Evolutionary conservation across 176 grass and related monocot genomes (phyloP), one percentile per base, ranked within the genome.

Genomic region (Canna indica): DNA sequence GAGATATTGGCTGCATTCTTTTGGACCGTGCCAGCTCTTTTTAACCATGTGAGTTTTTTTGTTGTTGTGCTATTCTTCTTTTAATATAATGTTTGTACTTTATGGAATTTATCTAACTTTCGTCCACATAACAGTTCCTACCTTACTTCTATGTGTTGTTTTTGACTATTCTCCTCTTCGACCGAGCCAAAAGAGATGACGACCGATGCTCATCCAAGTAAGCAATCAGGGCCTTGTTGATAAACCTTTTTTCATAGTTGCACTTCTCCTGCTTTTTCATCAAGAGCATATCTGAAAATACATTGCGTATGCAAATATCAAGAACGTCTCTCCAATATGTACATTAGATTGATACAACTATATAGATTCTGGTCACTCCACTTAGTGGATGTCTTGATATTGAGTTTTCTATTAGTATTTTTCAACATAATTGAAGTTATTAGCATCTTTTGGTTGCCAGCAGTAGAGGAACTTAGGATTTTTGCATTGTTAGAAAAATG

Each of bases 121-220:
- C 73, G 59, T 89, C 33, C 18, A 36, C 27, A 24, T 47, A 77
- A 65, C 84, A 99, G 95, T 88, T 90, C 70, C 73, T 99, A 11
- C 95, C 95, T 22, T 99, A 94, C 75, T 99, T 93, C 86, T 99
- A 99, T n/a, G 95, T 99, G 73, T 42, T 99, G 57, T 90, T 88
- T 82, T 61, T 99, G 18, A 99, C 90, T 36, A 99, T 99, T 79
- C 77, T 99, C 46, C 79, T 99, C 50, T 85, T 94, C 52, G 90
- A 99, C 67, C 95, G 95, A 76, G 95, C 95, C 35, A 99, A 99
- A 84, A 93, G 95, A 77, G 95, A 99, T 63, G 95, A 99, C 74
- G 90, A 99, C 50, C 76, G 90, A 27, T 99, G 95, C 76, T 88
- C 90, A 78, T 90, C 90, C 38, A 99, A 99, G 95, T 99, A 88